A percentile compares a stretch with the other conserved stretches of the same genome.
Conservation (phyloP, 73 alveolate genomes). For the Durusdinium trenchii region DNA sequence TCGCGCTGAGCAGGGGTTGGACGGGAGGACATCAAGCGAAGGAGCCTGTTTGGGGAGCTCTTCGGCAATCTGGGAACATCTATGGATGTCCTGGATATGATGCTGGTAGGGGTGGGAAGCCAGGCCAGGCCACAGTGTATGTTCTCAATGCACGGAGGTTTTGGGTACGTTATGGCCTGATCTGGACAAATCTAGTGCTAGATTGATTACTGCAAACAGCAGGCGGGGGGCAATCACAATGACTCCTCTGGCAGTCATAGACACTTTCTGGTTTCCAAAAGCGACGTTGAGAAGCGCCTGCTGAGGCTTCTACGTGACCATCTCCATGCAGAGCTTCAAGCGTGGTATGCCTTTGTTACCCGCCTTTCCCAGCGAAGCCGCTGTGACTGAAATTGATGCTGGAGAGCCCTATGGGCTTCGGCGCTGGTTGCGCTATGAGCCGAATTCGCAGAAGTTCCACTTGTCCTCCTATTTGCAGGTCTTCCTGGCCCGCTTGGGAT, state of each 20-base stretch:
- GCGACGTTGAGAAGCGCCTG: background rate
- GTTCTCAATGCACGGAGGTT: too few species aligned
- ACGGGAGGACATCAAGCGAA: background rate
- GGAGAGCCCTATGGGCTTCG: slow-evolving; percentile 29
- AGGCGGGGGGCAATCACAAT: background rate
- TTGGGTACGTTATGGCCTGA: too few species aligned
- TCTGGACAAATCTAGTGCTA: too few species aligned
- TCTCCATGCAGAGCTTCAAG: slow-evolving; percentile 71
- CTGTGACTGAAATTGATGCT: slow-evolving; percentile 12
- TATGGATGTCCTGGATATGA: too few species aligned
- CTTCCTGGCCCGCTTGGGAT: slow-evolving; percentile 53
- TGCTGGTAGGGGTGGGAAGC: too few species aligned
- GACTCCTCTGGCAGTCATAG: background rate
- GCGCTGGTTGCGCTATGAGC: slow-evolving; percentile 24
- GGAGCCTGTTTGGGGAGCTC: too few species aligned
- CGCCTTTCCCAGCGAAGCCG: background rate
- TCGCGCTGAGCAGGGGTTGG: background rate
- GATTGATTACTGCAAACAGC: too few species aligned
- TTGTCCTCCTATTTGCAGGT: background rate
- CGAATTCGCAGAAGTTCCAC: slow-evolving; percentile 13
- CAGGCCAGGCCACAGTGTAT: too few species aligned
- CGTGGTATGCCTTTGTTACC: slow-evolving; percentile 63
- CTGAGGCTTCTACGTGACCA: background rate
- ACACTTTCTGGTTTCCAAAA: background rate
- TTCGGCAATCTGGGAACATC: too few species aligned